Conservation (phyloP, 2,329 filamentous ascomycete species). For the Epichloe glyceriae region DNA sequence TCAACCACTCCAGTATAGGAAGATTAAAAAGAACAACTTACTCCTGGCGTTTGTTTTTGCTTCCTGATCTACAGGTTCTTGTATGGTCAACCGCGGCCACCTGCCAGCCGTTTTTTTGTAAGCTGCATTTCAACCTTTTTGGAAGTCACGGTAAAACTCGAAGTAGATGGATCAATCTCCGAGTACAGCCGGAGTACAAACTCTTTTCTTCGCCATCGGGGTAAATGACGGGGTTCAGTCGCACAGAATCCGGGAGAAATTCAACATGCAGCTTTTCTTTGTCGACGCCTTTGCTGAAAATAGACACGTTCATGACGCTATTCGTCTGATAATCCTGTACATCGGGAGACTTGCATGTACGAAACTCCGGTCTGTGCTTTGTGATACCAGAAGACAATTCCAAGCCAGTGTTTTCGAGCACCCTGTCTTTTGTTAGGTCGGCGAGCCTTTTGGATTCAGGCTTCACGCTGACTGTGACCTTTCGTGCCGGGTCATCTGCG, state of each 20-base stretch:
- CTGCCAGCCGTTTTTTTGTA: conserved; percentile 55
- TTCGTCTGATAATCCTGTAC: conserved; percentile 25
- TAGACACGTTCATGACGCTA: conserved; percentile 23
- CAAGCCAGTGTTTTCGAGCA: not conserved
- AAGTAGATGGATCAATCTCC: conserved; percentile 46
- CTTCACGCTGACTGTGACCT: conserved; percentile 24
- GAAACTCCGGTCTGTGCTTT: too few species aligned
- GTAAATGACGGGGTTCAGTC: conserved; percentile 18
- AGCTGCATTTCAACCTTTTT: conserved; percentile 72
- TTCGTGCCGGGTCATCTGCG: conserved; percentile 31
- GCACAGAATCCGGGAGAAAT: conserved; percentile 16
- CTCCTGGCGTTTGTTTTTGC: not conserved
- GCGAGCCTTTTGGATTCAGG: conserved; percentile 20
- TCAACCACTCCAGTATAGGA: not conserved
- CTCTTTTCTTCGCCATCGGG: conserved; percentile 40
- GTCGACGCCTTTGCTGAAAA: conserved; percentile 30
- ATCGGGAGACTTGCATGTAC: conserved; percentile 7
- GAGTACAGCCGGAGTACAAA: conserved; percentile 54
- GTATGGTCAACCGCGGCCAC: conserved; percentile 37
- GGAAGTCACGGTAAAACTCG: conserved; percentile 51
- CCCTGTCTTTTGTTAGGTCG: conserved; percentile 5
- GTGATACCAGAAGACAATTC: too few species aligned
- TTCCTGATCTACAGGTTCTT: not conserved
- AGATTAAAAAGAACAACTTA: not conserved
- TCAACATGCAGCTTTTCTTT: conserved; percentile 27